Evolutionary conservation across 2,329 filamentous ascomycete species (phyloP).

Genomic region (Lachnellula suecica): DNA sequence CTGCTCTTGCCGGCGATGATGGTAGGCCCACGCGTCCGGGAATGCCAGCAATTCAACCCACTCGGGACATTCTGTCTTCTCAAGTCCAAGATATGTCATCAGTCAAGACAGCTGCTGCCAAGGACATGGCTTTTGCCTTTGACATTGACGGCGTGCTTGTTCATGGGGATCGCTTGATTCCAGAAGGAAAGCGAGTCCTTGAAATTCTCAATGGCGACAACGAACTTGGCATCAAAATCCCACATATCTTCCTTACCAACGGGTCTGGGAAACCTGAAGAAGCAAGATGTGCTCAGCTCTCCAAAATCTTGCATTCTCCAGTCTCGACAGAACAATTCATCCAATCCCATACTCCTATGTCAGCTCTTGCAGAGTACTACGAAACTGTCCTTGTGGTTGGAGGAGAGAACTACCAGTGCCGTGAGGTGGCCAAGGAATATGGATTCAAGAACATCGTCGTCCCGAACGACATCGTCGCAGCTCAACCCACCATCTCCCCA

Average conservation of each 20-base stretch:
- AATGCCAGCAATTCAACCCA: conserved; percentile 58
- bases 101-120: conserved; percentile 66
- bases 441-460: conserved; percentile 73
- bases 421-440: conserved; percentile 70
- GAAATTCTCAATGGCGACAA: conserved; percentile 75
- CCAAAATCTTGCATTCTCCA: conserved; percentile 63
- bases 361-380: conserved; percentile 74
- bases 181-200: conserved; percentile 63
- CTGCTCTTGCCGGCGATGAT: conserved; percentile 54
- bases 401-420: conserved; percentile 73
- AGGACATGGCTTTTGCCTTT: conserved; percentile 82
- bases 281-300: conserved; percentile 64
- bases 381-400: conserved; percentile 73
- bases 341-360: conserved; percentile 76
- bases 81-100: conserved; percentile 68
- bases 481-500: conserved; percentile 67
- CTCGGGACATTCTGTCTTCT: conserved; percentile 66
- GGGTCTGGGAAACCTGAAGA: conserved; percentile 70
- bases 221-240: conserved; percentile 75
- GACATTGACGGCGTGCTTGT: conserved; percentile 76
- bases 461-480: conserved; percentile 72
- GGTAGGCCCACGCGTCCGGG: conserved; percentile 49
- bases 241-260: conserved; percentile 74
- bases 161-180: conserved; percentile 69
- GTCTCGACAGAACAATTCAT: conserved; percentile 74